These are phyloP conservation scores for Bipolaris sorokiniana DNA, from an alignment of 2,329 filamentous ascomycete species.

Conservation along the genomic window DNA sequence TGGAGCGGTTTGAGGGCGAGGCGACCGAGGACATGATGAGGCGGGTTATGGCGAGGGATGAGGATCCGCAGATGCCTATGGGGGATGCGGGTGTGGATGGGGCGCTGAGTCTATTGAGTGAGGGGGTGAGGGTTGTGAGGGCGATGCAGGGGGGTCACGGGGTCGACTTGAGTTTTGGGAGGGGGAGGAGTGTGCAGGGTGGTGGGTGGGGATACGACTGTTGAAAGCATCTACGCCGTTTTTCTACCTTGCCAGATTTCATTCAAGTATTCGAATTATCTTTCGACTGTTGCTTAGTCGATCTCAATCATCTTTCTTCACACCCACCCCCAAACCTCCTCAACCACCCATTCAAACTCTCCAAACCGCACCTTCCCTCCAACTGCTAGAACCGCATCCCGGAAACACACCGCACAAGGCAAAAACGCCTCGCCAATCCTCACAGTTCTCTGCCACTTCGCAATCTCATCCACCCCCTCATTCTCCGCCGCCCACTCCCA, in stretches of 20 bases:
- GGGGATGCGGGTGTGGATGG: conserved; percentile 41
- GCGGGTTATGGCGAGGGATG: conserved; percentile 40
- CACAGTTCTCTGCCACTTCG: conserved; percentile 47
- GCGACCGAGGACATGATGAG: conserved; percentile 57
- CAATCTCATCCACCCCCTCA: conserved; percentile 15
- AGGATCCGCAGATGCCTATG: conserved; percentile 54
- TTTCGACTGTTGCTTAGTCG: too few relatives aligned
- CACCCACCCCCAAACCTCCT: conserved; percentile 44
- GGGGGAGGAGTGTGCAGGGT: conserved; percentile 28
- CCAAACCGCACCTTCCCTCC: conserved; percentile 42
- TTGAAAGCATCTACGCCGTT: neutral
- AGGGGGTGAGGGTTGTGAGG: conserved; percentile 43
- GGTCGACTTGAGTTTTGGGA: conserved; percentile 8
- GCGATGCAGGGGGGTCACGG: conserved; percentile 29
- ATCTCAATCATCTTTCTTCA: neutral
- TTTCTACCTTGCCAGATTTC: too few relatives aligned
- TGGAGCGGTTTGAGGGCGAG: conserved; percentile 62
- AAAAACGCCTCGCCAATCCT: conserved; percentile 50
- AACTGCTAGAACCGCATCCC: conserved; percentile 34
- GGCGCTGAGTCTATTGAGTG: conserved; percentile 41
- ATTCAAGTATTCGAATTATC: too few relatives aligned
- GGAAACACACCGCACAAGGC: conserved; percentile 50
- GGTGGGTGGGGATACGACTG: conserved; percentile 47
- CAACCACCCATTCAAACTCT: conserved; percentile 48
- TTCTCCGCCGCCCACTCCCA: conserved; percentile 53